Evolutionary conservation across 345 rosid genomes (phyloP), one percentile per base, ranked within the genome.

Genomic region (Cardiospermum halicacabum): DNA sequence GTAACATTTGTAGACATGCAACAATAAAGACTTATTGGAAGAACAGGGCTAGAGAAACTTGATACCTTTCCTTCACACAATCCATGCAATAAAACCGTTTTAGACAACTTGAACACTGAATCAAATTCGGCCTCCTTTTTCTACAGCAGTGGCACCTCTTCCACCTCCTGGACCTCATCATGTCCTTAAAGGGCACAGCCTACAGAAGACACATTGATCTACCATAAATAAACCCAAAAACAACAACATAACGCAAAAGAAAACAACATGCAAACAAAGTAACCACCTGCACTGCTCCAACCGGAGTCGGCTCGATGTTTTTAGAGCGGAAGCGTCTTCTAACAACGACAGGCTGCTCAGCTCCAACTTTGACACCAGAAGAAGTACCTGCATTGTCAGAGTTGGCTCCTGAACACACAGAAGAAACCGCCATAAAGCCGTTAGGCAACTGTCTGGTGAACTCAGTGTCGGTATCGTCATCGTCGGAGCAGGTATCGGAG

Each of bases 101-200:
- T 56, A 70, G 71, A 78, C 99, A 94, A 31, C 80, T 89, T 1
- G 79, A 77, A 78, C 99, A 91, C 72, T 76, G 69, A 55, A 89
- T 71, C 84, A 94, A 78, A 66, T 66, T 67, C 77, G 40, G 67
- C 67, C 77, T 68, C 24, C 80, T 84, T 48, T 78, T 84, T 77
- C 82, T 79, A 78, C 99, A 94, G 95, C 87, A 84, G 66, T 94
- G 99, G 32, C 99, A 94, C 65, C 75, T 84, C 84, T 78, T 86
- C 78, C 84, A 84, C 68, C 75, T 77, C 77, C 77, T 83, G 56
- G 79, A 68, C 77, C 67, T 82, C 74, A 75, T 78, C 68, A 75
- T 62, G 63, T 80, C 70, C 64, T 76, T 85, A 71, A 65, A 81
- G 10, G 89, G 95, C 60, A 87, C 64, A 65, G 75, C 85, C 97